phyloP scores from a whole-genome alignment of 2,329 filamentous ascomycete genomes.

The Dryadomyces quercus-mongolicae region DNA sequence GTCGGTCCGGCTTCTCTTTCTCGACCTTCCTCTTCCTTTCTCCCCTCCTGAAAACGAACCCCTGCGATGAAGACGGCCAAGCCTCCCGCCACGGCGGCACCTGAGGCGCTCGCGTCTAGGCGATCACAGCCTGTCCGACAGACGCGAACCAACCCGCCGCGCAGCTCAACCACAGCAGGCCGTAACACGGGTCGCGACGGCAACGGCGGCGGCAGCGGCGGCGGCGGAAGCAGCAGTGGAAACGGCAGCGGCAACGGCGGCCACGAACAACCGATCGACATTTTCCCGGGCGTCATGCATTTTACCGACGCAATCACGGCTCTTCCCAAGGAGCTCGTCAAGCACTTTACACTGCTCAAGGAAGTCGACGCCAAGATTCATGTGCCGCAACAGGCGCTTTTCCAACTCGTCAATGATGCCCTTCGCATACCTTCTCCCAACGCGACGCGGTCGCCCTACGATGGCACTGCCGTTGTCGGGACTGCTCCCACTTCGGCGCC shows the following conservation, averaged over 20 bases:
- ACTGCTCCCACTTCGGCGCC: conserved; percentile 29
- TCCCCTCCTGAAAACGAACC: conserved; percentile 1
- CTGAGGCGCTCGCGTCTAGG: conserved; percentile 29
- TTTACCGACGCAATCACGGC: conserved; percentile 90
- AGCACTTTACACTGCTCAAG: conserved; percentile 90
- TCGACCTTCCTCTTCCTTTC: conserved; percentile 1
- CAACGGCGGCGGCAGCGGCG: conserved; percentile 30
- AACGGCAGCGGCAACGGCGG: conserved; percentile 28
- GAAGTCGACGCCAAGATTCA: conserved; percentile 97
- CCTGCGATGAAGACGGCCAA: conserved; percentile 49
- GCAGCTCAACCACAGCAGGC: conserved; percentile 35
- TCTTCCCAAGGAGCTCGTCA: conserved; percentile 85
- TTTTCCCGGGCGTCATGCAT: conserved; percentile 54
- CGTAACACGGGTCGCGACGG: conserved; percentile 25
- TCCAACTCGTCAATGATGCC: conserved; percentile 59
- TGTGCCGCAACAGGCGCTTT: conserved; percentile 71
- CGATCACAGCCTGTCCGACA: conserved; percentile 15
- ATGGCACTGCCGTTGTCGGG: conserved; percentile 24
- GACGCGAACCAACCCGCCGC: conserved; percentile 42
- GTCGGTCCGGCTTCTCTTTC: neutral
- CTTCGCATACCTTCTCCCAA: conserved; percentile 37
- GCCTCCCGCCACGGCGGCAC: conserved; percentile 23
- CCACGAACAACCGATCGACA: conserved; percentile 50
- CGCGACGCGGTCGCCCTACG: conserved; percentile 27
- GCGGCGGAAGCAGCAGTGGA: conserved; percentile 26